Base-by-base conservation (phyloP, 768 basidiomycete species). In the Mycena galopus region DNA sequence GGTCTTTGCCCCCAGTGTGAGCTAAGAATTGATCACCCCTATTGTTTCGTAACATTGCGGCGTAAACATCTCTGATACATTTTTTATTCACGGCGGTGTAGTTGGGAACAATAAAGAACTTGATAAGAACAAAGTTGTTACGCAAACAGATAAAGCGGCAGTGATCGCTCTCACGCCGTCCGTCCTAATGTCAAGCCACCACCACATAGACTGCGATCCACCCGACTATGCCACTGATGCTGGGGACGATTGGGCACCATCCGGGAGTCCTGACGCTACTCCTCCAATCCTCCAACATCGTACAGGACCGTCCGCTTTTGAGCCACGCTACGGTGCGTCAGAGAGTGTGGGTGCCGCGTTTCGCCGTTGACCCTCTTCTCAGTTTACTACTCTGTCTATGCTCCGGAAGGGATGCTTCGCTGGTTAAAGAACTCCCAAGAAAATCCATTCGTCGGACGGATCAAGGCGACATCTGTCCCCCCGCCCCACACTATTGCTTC, bases 391-490 rank as follows among this genome's bases (percentile, higher is more conserved):
- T 27, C 37, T 17, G 65, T 47, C 6, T 66, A 66, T 58, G 14
- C 55, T 44, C 37, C 23, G 12, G 65, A 66, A 23, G 65, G 65
- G 47, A 44, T 66, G 56, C 55, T 66, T 19, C 55, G 27, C 39
- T 66, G 55, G 39, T 39, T 39, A 37, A 66, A 21, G 65, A 66
- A 66, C n/a, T 11, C 21, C 42, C 27, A 14, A 32, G 8, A 3
- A 44, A 66, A 56, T 66, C 51, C 53, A 21, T 47, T 70, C 68
- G 37, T 70, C 39, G 50, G 60, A 23, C 58, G 67, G 14, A 44
- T 69, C 59, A 69, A 62, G 32, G 60, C 59, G 33, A 69, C 35
- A 27, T 61, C 67, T 23, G 67, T 69, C 27, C 59, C 67, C 7
- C 67, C 60, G 7, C 60, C 67, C 1, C 67, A 62, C 59, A 61